A percentile compares a stretch with the other conserved stretches of the same genome.
Conservation (phyloP, 2,329 filamentous ascomycete species). For the Colletotrichum noveboracense region DNA sequence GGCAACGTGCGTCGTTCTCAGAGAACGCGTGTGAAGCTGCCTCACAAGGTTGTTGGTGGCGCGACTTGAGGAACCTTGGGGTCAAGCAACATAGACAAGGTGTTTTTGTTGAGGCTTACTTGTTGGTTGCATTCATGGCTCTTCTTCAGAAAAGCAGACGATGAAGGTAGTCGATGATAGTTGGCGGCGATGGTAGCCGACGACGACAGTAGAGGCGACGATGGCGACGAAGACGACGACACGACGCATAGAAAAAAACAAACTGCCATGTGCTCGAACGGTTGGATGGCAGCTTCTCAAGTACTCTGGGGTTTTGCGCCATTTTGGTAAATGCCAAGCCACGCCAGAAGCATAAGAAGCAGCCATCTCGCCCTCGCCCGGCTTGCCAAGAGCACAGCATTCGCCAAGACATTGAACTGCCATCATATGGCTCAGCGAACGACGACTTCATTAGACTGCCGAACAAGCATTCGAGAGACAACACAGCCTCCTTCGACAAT, state of each 20-base stretch:
- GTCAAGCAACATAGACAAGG: background rate
- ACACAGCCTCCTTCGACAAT: background rate
- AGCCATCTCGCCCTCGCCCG: background rate
- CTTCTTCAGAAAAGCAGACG: background rate
- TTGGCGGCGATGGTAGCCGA: too few species aligned
- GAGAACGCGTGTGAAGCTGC: background rate
- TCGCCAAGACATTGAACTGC: background rate
- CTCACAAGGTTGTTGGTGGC: background rate
- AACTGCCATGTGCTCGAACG: background rate
- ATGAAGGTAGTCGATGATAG: background rate
- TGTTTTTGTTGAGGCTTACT: background rate
- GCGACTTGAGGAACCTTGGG: background rate
- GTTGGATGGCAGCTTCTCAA: background rate
- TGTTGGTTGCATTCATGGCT: background rate
- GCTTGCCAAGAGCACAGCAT: background rate
- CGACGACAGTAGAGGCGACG: background rate
- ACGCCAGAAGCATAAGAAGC: slow-evolving; percentile 4
- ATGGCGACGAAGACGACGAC: background rate
- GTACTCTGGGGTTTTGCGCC: background rate
- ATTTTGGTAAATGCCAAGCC: slow-evolving; percentile 1
- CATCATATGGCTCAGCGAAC: background rate
- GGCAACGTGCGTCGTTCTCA: background rate
- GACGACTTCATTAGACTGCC: background rate
- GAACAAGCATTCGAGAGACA: background rate
- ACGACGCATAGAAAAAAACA: fast-evolving